Evolutionary conservation across 148 eudicot species (phyloP), one percentile per base, ranked within the genome.

Genomic region (Diospyros kaki): DNA sequence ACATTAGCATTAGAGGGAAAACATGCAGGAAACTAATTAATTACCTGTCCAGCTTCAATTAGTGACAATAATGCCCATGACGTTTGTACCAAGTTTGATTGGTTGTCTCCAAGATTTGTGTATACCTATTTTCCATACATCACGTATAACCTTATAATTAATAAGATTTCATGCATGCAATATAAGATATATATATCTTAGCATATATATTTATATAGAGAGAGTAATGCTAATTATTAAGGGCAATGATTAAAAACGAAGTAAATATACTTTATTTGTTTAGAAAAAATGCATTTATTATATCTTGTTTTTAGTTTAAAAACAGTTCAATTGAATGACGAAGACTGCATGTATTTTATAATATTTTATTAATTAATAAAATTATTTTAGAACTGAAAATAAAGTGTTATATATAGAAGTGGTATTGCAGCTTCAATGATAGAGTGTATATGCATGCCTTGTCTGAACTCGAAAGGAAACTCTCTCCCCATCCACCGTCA

Each of bases 401-500:
- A 53, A 8, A 18, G 52, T 48, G 52, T 4, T 0, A 48, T 48
- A 8, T 48, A 48, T 48, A 48, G 52, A 48, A 8, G 46, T 40
- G 39, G 8, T 48, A 40, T 17, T 38, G 39, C 4, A 58, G 15
- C 9, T 48, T 5, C 7, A 15, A n/a, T 0, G 60, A n/a, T 46
- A 12, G 39, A 1, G 5, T 6, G 50, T 28, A 28, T 28, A 28
- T 28, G 28, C 28, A 28, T 77, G 84, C 92, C 90, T 87, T 89
- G 39, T 85, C 78, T 73, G 87, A 58, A 64, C 90, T 74, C 17
- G 93, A 89, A 48, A 89, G 89, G 60, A 83, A 87, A 77, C 87
- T 85, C 79, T 87, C 93, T 66, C 93, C 93, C 90, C 93, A 89
- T 28, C 93, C 93, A 55, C 93, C 93, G 80, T 81, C 87, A 7